These are phyloP conservation scores for Aurifilum marmelostoma DNA, from an alignment of 2,329 filamentous ascomycete genomes.

Conservation along the genomic window DNA sequence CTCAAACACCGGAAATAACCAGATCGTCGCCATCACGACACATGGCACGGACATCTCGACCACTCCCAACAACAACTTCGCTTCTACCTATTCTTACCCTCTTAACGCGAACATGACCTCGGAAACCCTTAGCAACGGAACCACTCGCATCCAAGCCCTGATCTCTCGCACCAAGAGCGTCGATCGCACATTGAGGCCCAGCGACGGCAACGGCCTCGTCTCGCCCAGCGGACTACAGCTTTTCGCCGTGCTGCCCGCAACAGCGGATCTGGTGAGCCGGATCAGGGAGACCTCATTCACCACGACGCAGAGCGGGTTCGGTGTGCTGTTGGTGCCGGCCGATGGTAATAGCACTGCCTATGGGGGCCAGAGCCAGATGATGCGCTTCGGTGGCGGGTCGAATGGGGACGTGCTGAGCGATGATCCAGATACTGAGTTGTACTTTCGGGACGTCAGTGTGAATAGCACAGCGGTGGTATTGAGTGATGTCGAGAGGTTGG, in stretches of 20 bases:
- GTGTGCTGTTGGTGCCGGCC: conserved; percentile 51
- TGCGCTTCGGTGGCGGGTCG: conserved; percentile 53
- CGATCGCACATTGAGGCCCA: conserved; percentile 33
- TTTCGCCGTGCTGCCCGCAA: conserved; percentile 44
- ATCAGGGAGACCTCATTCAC: conserved; percentile 44
- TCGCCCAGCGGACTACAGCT: conserved; percentile 65
- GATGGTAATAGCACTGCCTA: conserved; percentile 52
- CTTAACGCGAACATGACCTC: conserved; percentile 53
- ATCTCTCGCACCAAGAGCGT: conserved; percentile 46
- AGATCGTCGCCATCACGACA: conserved; percentile 45
- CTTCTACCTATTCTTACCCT: conserved; percentile 59
- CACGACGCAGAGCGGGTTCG: conserved; percentile 62
- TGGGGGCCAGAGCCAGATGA: conserved; percentile 59
- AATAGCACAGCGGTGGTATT: conserved; percentile 17
- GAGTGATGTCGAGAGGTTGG: conserved; percentile 20
- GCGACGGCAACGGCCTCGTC: conserved; percentile 43
- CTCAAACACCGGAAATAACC: conserved; percentile 40
- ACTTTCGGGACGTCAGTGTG: conserved; percentile 54
- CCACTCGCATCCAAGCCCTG: conserved; percentile 19
- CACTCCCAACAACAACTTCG: conserved; percentile 34
- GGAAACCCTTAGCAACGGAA: conserved; percentile 14
- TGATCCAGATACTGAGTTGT: conserved; percentile 48
- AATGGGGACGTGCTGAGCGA: conserved; percentile 31
- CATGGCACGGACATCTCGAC: conserved; percentile 36
- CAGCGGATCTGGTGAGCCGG: conserved; percentile 23